Conservation (phyloP, 2,329 filamentous ascomycete species). For the Cercospora zeina region DNA sequence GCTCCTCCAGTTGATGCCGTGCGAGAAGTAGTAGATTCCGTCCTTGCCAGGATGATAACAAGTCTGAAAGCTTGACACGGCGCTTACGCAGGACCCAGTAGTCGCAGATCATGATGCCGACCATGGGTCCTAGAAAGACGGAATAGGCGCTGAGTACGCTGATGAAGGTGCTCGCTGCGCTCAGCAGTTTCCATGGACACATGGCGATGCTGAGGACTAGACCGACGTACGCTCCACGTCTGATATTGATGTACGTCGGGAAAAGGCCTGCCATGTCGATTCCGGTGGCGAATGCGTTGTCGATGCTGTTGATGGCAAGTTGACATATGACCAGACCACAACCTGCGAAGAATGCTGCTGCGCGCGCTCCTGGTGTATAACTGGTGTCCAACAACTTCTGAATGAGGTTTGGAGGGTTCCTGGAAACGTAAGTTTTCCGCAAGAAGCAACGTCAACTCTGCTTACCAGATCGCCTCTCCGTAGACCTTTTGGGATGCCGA, state of each 20-base stretch:
- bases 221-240: conserved; percentile 55
- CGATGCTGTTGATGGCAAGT: conserved; percentile 48
- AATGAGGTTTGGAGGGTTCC: conserved; percentile 47
- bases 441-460: no score
- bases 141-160: conserved; percentile 49
- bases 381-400: conserved; percentile 43
- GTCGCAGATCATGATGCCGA: conserved; percentile 46
- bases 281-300: conserved; percentile 54
- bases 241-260: conserved; percentile 58
- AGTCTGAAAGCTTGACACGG: conserved; percentile 47
- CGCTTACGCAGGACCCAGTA: conserved; percentile 48
- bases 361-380: conserved; percentile 41
- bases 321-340: conserved; percentile 50
- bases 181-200: conserved; percentile 56
- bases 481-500: conserved; percentile 57
- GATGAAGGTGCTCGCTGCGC: conserved; percentile 51
- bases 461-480: conserved; percentile 51
- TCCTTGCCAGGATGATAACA: conserved; percentile 45
- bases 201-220: conserved; percentile 49
- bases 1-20: conserved; percentile 50
- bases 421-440: conserved; percentile 39
- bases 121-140: conserved; percentile 51
- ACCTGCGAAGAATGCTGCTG: conserved; percentile 51
- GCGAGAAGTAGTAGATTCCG: conserved; percentile 47
- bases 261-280: conserved; percentile 58